Evolutionary conservation across 2,329 filamentous ascomycete species (phyloP).

Genomic region (Paracamarosporium sp.): DNA sequence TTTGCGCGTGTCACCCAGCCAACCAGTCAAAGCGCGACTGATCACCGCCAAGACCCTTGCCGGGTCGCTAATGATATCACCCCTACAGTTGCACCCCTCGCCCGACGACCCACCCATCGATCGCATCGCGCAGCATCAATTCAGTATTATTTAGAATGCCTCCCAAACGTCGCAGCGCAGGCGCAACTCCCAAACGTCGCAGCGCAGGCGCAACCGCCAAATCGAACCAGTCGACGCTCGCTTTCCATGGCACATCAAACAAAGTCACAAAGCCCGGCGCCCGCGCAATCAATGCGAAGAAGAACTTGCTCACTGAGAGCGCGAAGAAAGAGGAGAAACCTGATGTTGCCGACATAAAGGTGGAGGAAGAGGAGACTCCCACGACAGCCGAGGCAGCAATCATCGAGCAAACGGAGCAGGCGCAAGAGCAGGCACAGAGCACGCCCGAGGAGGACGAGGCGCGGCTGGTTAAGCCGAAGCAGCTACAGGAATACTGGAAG

Average conservation of each 20-base stretch:
- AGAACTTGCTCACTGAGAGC: slow-evolving; percentile 46
- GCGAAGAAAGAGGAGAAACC: slow-evolving; percentile 34
- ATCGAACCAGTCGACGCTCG: slow-evolving; percentile 66
- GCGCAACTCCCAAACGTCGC: slow-evolving; percentile 53
- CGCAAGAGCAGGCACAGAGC: slow-evolving; percentile 28
- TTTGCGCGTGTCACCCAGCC: slow-evolving; percentile 29
- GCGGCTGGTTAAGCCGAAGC: slow-evolving; percentile 68
- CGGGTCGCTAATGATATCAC: slow-evolving; percentile 34
- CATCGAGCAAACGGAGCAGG: slow-evolving; percentile 46
- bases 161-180: slow-evolving; percentile 51
- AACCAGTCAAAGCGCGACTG: slow-evolving; percentile 24
- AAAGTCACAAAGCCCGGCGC: slow-evolving; percentile 65
- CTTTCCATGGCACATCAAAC: slow-evolving; percentile 63
- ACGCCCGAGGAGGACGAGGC: slow-evolving; percentile 62
- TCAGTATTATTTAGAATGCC: slow-evolving; percentile 45
- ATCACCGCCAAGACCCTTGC: slow-evolving; percentile 23
- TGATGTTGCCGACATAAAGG: slow-evolving; percentile 21
- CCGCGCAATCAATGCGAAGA: slow-evolving; percentile 45
- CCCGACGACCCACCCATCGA: slow-evolving; percentile 15
- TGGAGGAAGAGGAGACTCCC: slow-evolving; percentile 29
- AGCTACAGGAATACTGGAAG: slow-evolving; percentile 81
- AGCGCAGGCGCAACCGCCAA: slow-evolving; percentile 52
- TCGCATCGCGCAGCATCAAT: slow-evolving; percentile 10
- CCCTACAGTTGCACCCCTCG: slow-evolving; percentile 12
- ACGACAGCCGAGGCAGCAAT: slow-evolving; percentile 50